Conservation (phyloP, 192 early-diverging fungal species). For the Umbelopsis ramanniana region DNA sequence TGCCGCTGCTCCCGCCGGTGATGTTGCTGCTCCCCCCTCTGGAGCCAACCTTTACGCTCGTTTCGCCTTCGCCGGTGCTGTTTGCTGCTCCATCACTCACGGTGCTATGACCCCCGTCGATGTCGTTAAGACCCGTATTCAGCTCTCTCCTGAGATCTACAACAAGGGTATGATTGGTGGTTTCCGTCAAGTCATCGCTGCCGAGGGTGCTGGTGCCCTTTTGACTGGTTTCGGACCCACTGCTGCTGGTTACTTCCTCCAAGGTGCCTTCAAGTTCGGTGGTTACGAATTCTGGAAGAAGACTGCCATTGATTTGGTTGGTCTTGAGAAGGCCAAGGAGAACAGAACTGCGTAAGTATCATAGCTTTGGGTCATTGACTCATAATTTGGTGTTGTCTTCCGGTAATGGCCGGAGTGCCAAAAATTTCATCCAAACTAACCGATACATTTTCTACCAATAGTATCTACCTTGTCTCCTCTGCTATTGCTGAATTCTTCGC, state of each 20-base stretch:
- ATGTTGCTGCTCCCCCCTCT: slow-evolving; percentile 48
- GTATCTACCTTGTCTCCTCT: slow-evolving; percentile 65
- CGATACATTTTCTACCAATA: background rate
- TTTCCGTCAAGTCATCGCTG: slow-evolving; percentile 53
- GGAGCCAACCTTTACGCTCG: slow-evolving; percentile 57
- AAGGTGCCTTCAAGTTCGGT: slow-evolving; percentile 71
- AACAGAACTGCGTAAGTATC: slow-evolving; percentile 52
- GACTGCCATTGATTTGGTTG: slow-evolving; percentile 54
- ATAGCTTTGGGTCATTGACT: too few species aligned
- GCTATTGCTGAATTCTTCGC: slow-evolving; percentile 79
- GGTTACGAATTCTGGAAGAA: slow-evolving; percentile 75
- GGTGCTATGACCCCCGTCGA: slow-evolving; percentile 66
- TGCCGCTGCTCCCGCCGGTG: slow-evolving; percentile 40
- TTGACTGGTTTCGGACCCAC: slow-evolving; percentile 70
- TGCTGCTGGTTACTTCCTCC: slow-evolving; percentile 65
- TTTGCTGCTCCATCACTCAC: slow-evolving; percentile 65
- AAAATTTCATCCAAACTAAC: too few species aligned
- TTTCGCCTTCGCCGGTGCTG: slow-evolving; percentile 62
- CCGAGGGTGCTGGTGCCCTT: slow-evolving; percentile 63
- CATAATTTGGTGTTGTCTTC: too few species aligned
- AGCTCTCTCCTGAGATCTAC: slow-evolving; percentile 63
- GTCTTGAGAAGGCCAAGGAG: slow-evolving; percentile 57
- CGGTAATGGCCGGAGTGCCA: too few species aligned
- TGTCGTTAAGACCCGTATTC: slow-evolving; percentile 80
- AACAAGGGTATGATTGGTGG: slow-evolving; percentile 62